Base-by-base conservation (phyloP, 176 grass and related monocot genomes). In the Phoenix roebelenii region DNA sequence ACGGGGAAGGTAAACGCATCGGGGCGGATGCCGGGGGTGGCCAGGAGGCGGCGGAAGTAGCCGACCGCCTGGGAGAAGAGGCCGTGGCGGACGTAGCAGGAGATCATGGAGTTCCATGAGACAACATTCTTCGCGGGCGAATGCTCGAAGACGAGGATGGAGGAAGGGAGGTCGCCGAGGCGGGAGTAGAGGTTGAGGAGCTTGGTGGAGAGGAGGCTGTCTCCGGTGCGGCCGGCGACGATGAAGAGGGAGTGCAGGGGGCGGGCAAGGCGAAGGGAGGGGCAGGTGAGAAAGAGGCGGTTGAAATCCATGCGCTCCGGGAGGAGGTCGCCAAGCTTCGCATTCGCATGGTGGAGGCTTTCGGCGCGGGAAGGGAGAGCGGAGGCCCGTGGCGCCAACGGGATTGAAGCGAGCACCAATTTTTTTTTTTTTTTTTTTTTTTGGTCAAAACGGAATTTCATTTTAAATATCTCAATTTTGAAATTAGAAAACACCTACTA, bases 31-130 rank as follows among this genome's bases (percentile, higher is more conserved):
- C 35, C 35, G 59, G 49, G 16, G 24, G 64, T 49, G 55, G 70
- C 30, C 52, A 84, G 72, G 60, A 53, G 30, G 69, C 62, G 51
- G 60, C 70, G 79, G 49, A 76, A 74, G 55, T 39, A 62, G 51
- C 66, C 1, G 28, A 74, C 69, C 51, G 72, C 65, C 39, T 52
- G 22, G 20, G 74, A 16, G 25, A 39, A 70, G 22, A 57, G 22
- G 28, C 78, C 25, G 5, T 71, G 70, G 35, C 48, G 65, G 74
- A 76, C 76, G 80, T 77, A 89, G 80, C 51, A 60, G 51, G 80
- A 49, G 65, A 89, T 80, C 65, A 89, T 74, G 60, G 85, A 50
- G 80, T 89, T 84, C 72, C 29, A 44, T 68, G 76, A 61, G 65
- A 83, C 76, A 60, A 79, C 1, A 54, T 63, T 50, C 25, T 49